A percentile compares a stretch with the other conserved stretches of the same genome.
Evolutionary conservation across 139 green algal genomes (phyloP).

Genomic region (Chlorella sp.): DNA sequence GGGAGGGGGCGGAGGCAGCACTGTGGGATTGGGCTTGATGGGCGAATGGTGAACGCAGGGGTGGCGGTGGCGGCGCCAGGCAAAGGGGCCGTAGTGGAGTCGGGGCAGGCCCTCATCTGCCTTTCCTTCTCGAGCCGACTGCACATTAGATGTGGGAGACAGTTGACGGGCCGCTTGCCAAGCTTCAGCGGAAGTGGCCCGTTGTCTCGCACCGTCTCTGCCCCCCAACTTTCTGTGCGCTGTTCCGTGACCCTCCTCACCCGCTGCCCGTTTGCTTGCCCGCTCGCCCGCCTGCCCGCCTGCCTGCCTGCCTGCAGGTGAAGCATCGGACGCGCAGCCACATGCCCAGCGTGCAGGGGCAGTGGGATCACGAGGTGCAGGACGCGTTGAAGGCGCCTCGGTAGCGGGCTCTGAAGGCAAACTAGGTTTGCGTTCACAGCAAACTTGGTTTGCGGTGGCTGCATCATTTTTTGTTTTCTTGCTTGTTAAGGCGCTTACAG

Average conservation of each 20-base stretch:
- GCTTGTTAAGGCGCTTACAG: too few relatives aligned
- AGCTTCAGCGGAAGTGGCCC: not conserved
- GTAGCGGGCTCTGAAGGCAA: not conserved
- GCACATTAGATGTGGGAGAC: not conserved
- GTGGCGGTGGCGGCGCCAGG: not conserved
- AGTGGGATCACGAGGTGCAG: constrained; percentile 35
- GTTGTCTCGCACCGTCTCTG: not conserved
- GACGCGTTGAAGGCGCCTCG: constrained; percentile 1
- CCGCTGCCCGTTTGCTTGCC: not conserved
- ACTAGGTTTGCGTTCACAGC: too few relatives aligned
- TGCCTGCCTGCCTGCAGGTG: not conserved
- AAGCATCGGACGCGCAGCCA: constrained; percentile 40
- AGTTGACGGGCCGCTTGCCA: too few relatives aligned
- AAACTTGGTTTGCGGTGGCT: too few relatives aligned
- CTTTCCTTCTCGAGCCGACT: too few relatives aligned
- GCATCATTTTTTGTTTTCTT: too few relatives aligned
- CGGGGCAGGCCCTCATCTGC: not conserved
- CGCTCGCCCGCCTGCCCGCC: too few relatives aligned
- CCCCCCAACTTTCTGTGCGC: not conserved
- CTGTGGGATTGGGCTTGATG: not conserved
- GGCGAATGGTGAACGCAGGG: not conserved
- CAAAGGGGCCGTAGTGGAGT: not conserved
- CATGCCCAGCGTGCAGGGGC: constrained; percentile 41
- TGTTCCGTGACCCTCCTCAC: not conserved
- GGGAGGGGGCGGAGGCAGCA: not conserved